Conservation (phyloP, 2,329 filamentous ascomycete genomes). For the Neopestalotiopsis clavispora region DNA sequence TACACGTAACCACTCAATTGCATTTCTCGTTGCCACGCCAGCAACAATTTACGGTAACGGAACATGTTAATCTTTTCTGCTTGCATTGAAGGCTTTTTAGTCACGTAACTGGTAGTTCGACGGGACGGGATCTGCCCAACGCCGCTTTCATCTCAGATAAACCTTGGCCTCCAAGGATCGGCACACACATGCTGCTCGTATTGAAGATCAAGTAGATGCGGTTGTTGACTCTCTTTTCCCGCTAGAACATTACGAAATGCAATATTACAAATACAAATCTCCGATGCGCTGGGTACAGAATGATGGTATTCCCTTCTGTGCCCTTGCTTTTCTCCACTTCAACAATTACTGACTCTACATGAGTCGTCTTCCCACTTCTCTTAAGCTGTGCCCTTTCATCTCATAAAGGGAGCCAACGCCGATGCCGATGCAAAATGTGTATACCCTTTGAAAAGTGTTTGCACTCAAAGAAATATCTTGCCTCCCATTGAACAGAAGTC, state of each 20-base stretch:
- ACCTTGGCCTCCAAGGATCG: background rate
- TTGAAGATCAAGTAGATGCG: background rate
- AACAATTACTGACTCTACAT: background rate
- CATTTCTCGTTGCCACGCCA: background rate
- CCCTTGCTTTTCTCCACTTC: background rate
- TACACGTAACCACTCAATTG: background rate
- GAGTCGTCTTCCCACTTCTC: background rate
- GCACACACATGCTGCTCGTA: background rate
- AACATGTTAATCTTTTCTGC: background rate
- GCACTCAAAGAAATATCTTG: background rate
- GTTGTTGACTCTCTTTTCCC: background rate
- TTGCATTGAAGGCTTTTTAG: background rate
- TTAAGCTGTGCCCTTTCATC: background rate
- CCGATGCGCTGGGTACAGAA: conserved; percentile 7
- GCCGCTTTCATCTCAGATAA: background rate
- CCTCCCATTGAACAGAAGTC: background rate
- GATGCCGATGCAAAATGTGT: background rate
- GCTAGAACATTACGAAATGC: background rate
- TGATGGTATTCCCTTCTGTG: background rate
- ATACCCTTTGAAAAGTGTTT: background rate
- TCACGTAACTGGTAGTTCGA: background rate
- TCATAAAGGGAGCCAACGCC: background rate
- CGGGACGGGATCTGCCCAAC: background rate
- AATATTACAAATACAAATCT: conserved; percentile 16
- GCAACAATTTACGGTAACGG: background rate